These are phyloP conservation scores for Acanthamoeba healyi DNA, from an alignment of 208 protist species.

Conservation along the genomic window DNA sequence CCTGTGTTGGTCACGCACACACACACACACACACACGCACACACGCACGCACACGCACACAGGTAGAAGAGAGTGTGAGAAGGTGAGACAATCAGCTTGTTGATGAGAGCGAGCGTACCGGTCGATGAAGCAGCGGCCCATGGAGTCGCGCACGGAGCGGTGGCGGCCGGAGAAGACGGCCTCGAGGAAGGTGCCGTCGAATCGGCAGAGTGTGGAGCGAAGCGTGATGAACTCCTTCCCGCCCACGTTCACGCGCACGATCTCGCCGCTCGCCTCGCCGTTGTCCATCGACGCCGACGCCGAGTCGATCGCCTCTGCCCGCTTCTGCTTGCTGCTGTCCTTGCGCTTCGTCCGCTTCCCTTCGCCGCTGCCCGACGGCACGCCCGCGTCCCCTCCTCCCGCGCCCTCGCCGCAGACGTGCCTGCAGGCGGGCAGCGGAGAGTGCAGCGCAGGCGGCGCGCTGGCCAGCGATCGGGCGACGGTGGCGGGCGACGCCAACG, in stretches of 20 bases:
- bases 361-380: neutral
- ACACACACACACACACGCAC: neutral
- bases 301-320: neutral
- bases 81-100: neutral
- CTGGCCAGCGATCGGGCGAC: neutral
- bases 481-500: neutral
- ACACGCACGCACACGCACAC: neutral
- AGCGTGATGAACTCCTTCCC: slow-evolving; percentile 74
- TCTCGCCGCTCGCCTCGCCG: slow-evolving; percentile 29
- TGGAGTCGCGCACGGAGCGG: slow-evolving; percentile 17
- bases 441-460: neutral
- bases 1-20: neutral
- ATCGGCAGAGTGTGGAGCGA: slow-evolving; percentile 68
- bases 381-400: neutral
- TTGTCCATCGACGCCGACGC: neutral
- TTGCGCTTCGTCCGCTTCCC: slow-evolving; percentile 51
- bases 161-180: slow-evolving; percentile 69
- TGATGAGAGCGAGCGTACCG: slow-evolving; percentile 2
- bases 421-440: neutral
- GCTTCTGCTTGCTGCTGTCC: slow-evolving; percentile 40
- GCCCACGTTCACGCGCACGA: slow-evolving; percentile 64
- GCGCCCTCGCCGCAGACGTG: neutral
- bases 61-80: neutral
- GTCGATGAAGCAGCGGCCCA: slow-evolving; percentile 69
- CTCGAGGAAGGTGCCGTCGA: slow-evolving; percentile 68